phyloP scores from a whole-genome alignment of 345 rosid species.

The Euphorbia peplus region DNA sequence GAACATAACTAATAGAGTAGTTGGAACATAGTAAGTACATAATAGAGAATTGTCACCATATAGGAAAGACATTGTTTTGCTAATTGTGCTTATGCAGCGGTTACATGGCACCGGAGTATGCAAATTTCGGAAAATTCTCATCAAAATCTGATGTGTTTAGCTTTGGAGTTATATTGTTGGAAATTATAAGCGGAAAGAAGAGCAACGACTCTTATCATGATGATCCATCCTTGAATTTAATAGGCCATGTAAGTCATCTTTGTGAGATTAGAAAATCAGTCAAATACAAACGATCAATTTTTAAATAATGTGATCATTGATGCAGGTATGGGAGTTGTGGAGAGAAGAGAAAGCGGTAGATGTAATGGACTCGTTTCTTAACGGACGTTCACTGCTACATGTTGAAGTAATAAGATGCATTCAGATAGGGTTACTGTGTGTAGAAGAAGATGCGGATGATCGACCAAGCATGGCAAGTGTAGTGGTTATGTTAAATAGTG shows the following conservation, averaged over 20 bases:
- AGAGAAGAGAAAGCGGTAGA: conserved; percentile 18
- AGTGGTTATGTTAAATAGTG: conserved; percentile 24
- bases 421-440: conserved; percentile 33
- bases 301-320: too few species aligned
- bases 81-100: background rate
- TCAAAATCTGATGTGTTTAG: conserved; percentile 28
- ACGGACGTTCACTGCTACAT: conserved; percentile 4
- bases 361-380: conserved; percentile 22
- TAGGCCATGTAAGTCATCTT: too few species aligned
- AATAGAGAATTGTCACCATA: too few species aligned
- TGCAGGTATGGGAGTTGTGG: conserved; percentile 37
- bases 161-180: conserved; percentile 27
- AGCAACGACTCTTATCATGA: conserved; percentile 9
- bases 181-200: conserved; percentile 25
- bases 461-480: conserved; percentile 31
- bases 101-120: conserved; percentile 26
- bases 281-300: too few species aligned
- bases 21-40: conserved; percentile 31
- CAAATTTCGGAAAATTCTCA: conserved; percentile 29
- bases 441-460: conserved; percentile 25
- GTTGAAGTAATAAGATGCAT: conserved; percentile 31
- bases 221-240: too few species aligned
- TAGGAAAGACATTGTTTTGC: too few species aligned
- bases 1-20: conserved; percentile 20
- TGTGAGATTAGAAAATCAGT: too few species aligned